Conservation (phyloP, 1,284 basidiomycete species). For the Porogramme epimiltina region DNA sequence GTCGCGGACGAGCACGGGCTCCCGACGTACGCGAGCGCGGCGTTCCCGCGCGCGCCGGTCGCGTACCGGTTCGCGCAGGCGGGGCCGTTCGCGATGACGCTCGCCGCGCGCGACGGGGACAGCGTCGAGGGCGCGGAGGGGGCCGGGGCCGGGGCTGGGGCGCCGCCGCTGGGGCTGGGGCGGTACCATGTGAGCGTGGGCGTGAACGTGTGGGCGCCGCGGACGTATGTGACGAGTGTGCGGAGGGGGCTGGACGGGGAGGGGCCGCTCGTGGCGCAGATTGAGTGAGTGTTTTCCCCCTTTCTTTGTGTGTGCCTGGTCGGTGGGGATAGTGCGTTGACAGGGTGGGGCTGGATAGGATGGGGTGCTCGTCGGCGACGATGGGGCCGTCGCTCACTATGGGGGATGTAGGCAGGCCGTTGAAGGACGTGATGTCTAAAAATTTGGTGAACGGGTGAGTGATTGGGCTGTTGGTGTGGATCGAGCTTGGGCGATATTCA, state of each 20-base stretch:
- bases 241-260: constrained; percentile 23
- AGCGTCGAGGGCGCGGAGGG: not conserved
- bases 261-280: constrained; percentile 25
- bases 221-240: constrained; percentile 24
- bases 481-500: not conserved
- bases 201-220: constrained; percentile 30
- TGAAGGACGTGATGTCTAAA: constrained; percentile 26
- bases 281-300: constrained; percentile 30
- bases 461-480: not conserved
- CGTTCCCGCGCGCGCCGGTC: constrained; percentile 14
- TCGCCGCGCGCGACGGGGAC: constrained; percentile 15
- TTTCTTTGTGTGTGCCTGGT: not conserved
- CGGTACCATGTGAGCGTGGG: constrained; percentile 29
- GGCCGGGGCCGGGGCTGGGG: not conserved
- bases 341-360: constrained; percentile 8
- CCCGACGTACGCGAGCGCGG: constrained; percentile 23
- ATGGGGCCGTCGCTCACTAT: constrained; percentile 21
- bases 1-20: constrained; percentile 19
- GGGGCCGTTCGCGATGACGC: constrained; percentile 28
- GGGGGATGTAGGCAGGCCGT: constrained; percentile 16
- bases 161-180: not conserved
- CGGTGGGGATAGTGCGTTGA: not conserved
- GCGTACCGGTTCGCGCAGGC: constrained; percentile 26
- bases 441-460: constrained; percentile 24
- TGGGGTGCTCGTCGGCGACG: constrained; percentile 18